Percentiles rank a stretch among this genome's conserved stretches.
phyloP scores from a whole-genome alignment of 306 rosid genomes.

The Quercus bicolor region DNA sequence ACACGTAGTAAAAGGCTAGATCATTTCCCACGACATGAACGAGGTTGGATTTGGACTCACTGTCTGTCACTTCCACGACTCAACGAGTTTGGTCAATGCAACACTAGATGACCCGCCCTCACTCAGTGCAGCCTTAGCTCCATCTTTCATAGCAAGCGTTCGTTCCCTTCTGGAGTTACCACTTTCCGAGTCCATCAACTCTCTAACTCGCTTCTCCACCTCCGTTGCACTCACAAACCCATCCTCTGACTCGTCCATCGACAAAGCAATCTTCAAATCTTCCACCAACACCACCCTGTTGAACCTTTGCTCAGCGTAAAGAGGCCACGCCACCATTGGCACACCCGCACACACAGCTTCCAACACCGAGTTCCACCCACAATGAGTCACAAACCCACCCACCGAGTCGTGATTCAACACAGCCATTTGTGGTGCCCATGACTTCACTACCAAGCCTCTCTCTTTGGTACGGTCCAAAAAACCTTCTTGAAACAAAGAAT shows the following conservation, averaged over 20 bases:
- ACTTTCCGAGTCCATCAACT: not conserved
- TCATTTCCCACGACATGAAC: too few relatives aligned
- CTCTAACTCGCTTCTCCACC: not conserved
- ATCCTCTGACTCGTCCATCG: not conserved
- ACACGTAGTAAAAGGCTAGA: too few relatives aligned
- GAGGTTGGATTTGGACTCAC: too few relatives aligned
- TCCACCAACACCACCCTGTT: not conserved
- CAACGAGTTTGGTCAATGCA: too few relatives aligned
- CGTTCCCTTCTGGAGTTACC: not conserved
- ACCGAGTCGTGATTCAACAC: conserved; percentile 4
- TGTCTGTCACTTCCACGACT: too few relatives aligned
- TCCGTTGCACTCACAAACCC: not conserved
- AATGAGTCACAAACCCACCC: conserved; percentile 19
- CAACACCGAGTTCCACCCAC: conserved; percentile 7
- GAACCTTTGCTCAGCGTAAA: not conserved
- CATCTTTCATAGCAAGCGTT: too few relatives aligned
- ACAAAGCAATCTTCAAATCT: not conserved
- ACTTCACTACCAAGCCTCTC: not conserved
- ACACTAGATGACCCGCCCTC: too few relatives aligned
- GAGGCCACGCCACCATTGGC: conserved; percentile 21
- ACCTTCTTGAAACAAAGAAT: not conserved
- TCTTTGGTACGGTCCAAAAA: not conserved
- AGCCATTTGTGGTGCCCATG: conserved; percentile 11
- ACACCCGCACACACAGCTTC: not conserved
- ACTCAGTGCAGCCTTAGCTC: too few relatives aligned